These are phyloP conservation scores for Phytophthora pistaciae DNA, from an alignment of 352 stramenopile genomes.

Conservation along the genomic window DNA sequence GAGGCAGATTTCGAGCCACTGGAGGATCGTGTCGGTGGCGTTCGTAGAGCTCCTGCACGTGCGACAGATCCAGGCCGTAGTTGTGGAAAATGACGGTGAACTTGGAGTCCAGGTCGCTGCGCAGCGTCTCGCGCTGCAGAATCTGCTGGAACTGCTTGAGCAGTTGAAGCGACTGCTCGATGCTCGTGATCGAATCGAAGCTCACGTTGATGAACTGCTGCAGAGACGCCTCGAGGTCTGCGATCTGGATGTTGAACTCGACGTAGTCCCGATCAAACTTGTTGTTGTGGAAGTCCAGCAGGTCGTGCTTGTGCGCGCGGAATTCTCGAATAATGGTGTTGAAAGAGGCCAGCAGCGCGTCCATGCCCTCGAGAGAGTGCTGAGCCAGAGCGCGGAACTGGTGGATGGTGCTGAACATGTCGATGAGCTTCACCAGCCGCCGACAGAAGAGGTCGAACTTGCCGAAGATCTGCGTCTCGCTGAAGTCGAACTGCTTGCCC, in stretches of 20 bases:
- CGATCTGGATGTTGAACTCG: slow-evolving; percentile 95
- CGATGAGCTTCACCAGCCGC: slow-evolving; percentile 90
- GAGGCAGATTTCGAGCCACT: slow-evolving; percentile 81
- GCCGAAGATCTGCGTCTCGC: slow-evolving; percentile 91
- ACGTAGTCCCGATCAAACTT: slow-evolving; percentile 95
- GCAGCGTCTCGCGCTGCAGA: slow-evolving; percentile 85
- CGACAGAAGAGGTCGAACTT: slow-evolving; percentile 93
- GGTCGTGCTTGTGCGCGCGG: slow-evolving; percentile 80
- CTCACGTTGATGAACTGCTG: slow-evolving; percentile 93
- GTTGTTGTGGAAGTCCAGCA: slow-evolving; percentile 91
- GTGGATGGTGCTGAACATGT: slow-evolving; percentile 93
- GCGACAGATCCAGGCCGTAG: slow-evolving; percentile 88
- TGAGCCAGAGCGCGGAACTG: slow-evolving; percentile 91
- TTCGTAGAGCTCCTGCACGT: slow-evolving; percentile 90
- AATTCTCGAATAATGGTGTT: slow-evolving; percentile 88
- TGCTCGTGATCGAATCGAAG: slow-evolving; percentile 91
- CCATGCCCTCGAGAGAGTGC: slow-evolving; percentile 94
- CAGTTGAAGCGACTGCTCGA: slow-evolving; percentile 86
- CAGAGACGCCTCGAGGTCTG: slow-evolving; percentile 86
- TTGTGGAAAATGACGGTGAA: slow-evolving; percentile 94
- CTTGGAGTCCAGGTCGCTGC: slow-evolving; percentile 88
- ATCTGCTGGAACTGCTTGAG: slow-evolving; percentile 92
- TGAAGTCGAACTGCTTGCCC: slow-evolving; percentile 93
- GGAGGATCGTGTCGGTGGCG: slow-evolving; percentile 87
- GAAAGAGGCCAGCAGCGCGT: slow-evolving; percentile 79